These are phyloP conservation scores for Yarrowia porcina DNA, from an alignment of 805 yeast genomes.

Conservation along the genomic window DNA sequence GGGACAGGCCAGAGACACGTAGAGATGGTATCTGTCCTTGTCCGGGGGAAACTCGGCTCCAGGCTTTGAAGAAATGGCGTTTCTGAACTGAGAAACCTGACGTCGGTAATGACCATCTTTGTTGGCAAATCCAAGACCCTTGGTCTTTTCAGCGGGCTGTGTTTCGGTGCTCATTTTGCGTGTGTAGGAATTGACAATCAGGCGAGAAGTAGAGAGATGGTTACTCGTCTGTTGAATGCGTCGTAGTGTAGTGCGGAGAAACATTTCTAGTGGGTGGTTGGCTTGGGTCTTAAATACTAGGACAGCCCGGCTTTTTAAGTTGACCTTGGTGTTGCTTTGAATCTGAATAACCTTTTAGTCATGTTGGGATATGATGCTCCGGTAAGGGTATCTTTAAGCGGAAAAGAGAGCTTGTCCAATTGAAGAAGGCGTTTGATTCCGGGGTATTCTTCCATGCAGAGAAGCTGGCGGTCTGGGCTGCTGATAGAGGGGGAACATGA, in stretches of 20 bases:
- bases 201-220: neutral
- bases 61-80: constrained; percentile 53
- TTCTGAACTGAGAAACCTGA: constrained; percentile 50
- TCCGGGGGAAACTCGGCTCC: constrained; percentile 72
- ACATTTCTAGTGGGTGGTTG: neutral
- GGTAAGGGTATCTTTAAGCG: neutral
- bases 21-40: constrained; percentile 76
- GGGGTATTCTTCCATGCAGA: neutral
- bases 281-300: neutral
- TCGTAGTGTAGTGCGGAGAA: constrained; percentile 5
- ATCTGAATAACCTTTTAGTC: neutral
- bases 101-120: constrained; percentile 31
- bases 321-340: neutral
- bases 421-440: neutral
- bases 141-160: constrained; percentile 11
- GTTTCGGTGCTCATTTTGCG: constrained; percentile 13
- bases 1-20: constrained; percentile 88
- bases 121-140: constrained; percentile 25
- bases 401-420: neutral
- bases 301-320: neutral
- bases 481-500: neutral
- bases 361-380: neutral
- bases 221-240: neutral
- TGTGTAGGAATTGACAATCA: neutral
- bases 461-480: neutral